phyloP scores from a whole-genome alignment of 352 stramenopile genomes.

The Stephanocyclus meneghinianus region DNA sequence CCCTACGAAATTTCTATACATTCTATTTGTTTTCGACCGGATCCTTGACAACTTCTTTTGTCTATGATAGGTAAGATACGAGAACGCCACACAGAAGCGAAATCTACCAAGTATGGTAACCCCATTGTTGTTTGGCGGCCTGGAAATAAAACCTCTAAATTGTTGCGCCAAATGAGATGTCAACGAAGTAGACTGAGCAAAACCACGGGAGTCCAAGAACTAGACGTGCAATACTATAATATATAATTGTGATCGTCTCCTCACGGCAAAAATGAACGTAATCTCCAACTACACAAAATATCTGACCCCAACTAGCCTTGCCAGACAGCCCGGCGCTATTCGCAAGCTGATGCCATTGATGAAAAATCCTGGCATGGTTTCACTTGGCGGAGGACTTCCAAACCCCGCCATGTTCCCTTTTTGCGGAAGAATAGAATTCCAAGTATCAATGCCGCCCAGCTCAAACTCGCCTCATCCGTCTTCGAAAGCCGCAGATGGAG shows the following conservation, averaged over 20 bases:
- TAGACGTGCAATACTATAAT: neutral
- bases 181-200: too few relatives aligned
- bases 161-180: too few relatives aligned
- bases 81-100: too few relatives aligned
- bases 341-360: slow-evolving; percentile 63
- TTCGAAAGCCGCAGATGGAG: neutral
- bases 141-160: too few relatives aligned
- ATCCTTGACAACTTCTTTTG: too few relatives aligned
- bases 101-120: too few relatives aligned
- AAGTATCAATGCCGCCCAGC: slow-evolving; percentile 1
- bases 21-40: too few relatives aligned
- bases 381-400: slow-evolving; percentile 75
- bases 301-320: slow-evolving; percentile 12
- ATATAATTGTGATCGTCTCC: neutral
- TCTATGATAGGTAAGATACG: too few relatives aligned
- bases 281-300: slow-evolving; percentile 13
- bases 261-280: slow-evolving; percentile 3
- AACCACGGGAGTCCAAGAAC: neutral
- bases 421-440: slow-evolving; percentile 31
- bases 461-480: neutral
- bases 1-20: too few relatives aligned
- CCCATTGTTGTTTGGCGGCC: too few relatives aligned
- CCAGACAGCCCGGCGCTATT: slow-evolving; percentile 57
- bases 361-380: slow-evolving; percentile 66
- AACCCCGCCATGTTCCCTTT: slow-evolving; percentile 77